Conservation (phyloP, 805 yeast species). For the Yamadazyma akitaensis region DNA sequence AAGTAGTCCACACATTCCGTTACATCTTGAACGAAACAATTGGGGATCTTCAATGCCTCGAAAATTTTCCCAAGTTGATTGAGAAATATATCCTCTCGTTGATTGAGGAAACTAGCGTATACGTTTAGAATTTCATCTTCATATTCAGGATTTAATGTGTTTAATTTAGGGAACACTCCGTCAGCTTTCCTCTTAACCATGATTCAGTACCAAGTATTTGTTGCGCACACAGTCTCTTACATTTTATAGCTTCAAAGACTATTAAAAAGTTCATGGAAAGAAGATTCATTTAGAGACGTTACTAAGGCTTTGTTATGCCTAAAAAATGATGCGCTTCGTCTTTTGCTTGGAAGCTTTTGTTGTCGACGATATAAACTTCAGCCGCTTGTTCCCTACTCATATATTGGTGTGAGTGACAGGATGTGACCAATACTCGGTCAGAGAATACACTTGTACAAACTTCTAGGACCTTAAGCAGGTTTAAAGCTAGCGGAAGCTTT, state of each 20-base stretch:
- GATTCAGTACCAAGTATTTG: not conserved
- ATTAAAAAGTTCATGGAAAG: too few species aligned
- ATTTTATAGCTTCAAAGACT: not conserved
- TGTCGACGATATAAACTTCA: too few species aligned
- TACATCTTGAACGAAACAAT: constrained; percentile 32
- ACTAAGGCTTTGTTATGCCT: too few species aligned
- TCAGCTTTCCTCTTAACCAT: constrained; percentile 9
- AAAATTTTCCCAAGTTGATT: constrained; percentile 25
- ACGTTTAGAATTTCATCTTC: constrained; percentile 37
- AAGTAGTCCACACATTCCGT: constrained; percentile 28
- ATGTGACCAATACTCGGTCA: too few species aligned
- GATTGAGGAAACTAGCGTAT: constrained; percentile 23
- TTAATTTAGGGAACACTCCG: constrained; percentile 12
- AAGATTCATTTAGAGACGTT: too few species aligned
- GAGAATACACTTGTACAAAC: too few species aligned
- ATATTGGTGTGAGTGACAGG: too few species aligned
- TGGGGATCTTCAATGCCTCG: constrained; percentile 24
- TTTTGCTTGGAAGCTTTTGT: too few species aligned
- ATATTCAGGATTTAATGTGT: constrained; percentile 16
- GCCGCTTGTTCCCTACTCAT: too few species aligned
- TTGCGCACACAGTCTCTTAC: not conserved
- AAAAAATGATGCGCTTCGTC: too few species aligned
- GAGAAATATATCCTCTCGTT: constrained; percentile 27
- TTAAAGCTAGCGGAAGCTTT: too few species aligned
- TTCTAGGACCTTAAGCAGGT: too few species aligned